A percentile compares a stretch with the other conserved stretches of the same genome.
Evolutionary conservation across 1,139 yeast species (phyloP).

Genomic region (Fermentozyma sake): DNA sequence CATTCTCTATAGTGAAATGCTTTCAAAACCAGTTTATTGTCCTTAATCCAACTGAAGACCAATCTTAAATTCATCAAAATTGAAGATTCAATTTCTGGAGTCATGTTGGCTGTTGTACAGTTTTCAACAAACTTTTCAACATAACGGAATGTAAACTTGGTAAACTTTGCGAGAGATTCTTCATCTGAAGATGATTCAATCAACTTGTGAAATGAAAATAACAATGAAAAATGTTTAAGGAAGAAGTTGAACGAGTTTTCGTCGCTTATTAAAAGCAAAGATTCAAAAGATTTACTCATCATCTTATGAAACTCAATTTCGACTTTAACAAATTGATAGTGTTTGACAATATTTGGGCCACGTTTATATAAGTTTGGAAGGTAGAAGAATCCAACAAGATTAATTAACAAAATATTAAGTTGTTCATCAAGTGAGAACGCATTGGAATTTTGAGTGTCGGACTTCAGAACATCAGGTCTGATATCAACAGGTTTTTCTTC

Average conservation of each 20-base stretch:
- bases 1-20: slow-evolving; percentile 31
- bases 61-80: slow-evolving; percentile 36
- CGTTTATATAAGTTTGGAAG: slow-evolving; percentile 24
- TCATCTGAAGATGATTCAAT: slow-evolving; percentile 7
- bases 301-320: slow-evolving; percentile 22
- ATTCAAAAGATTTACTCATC: slow-evolving; percentile 5
- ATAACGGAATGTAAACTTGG: slow-evolving; percentile 23
- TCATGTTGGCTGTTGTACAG: slow-evolving; percentile 15
- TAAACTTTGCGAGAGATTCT: slow-evolving; percentile 12
- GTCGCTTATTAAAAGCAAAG: slow-evolving; percentile 6
- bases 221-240: slow-evolving; percentile 22
- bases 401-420: slow-evolving; percentile 21
- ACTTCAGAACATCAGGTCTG: no score
- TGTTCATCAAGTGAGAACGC: slow-evolving; percentile 9
- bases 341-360: slow-evolving; percentile 22
- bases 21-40: slow-evolving; percentile 37
- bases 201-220: slow-evolving; percentile 18
- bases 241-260: slow-evolving; percentile 11
- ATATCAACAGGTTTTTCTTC: no score
- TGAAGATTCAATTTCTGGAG: slow-evolving; percentile 9
- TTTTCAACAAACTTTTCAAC: slow-evolving; percentile 31
- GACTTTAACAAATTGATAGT: slow-evolving; percentile 19
- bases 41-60: slow-evolving; percentile 51
- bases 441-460: no score
- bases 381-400: slow-evolving; percentile 27